Conservation (phyloP, 176 grass and related monocot genomes). For the Metroxylon sagu region DNA sequence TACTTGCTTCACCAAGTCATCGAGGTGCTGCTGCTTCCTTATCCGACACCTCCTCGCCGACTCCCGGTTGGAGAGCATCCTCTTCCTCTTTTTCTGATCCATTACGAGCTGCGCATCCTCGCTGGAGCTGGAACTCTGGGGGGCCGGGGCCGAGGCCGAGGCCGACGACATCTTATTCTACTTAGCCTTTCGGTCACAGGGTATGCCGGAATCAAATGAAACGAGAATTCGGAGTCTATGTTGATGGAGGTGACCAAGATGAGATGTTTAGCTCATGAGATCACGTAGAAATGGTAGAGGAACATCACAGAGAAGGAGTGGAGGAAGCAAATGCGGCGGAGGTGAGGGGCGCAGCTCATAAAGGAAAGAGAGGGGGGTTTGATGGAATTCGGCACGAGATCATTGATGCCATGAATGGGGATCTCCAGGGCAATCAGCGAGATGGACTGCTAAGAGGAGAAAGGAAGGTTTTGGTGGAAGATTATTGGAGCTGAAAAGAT, state of each 20-base stretch:
- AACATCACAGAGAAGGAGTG: constrained; percentile 95
- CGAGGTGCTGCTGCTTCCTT: constrained; percentile 89
- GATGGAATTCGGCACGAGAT: constrained; percentile 19
- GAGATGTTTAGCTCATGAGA: constrained; percentile 55
- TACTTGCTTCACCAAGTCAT: constrained; percentile 62
- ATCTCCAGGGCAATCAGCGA: constrained; percentile 40
- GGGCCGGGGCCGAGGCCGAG: no score
- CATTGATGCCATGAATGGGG: constrained; percentile 33
- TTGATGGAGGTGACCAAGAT: no score
- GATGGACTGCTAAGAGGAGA: neutral
- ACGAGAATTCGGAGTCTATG: no score
- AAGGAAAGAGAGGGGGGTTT: constrained; percentile 40
- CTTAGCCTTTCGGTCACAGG: no score
- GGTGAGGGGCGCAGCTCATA: constrained; percentile 71
- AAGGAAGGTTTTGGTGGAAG: neutral
- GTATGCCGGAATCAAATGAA: no score
- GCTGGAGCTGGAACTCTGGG: no score
- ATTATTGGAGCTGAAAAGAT: neutral
- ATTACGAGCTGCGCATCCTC: neutral
- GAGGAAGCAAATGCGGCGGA: constrained; percentile 77
- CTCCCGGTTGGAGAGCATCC: constrained; percentile 91
- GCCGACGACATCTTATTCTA: no score
- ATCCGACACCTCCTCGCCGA: constrained; percentile 77
- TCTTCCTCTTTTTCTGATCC: constrained; percentile 58
- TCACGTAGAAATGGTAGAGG: constrained; percentile 98